Evolutionary conservation across 2,329 filamentous ascomycete genomes (phyloP).

Genomic region (Hypoxylon sp.): DNA sequence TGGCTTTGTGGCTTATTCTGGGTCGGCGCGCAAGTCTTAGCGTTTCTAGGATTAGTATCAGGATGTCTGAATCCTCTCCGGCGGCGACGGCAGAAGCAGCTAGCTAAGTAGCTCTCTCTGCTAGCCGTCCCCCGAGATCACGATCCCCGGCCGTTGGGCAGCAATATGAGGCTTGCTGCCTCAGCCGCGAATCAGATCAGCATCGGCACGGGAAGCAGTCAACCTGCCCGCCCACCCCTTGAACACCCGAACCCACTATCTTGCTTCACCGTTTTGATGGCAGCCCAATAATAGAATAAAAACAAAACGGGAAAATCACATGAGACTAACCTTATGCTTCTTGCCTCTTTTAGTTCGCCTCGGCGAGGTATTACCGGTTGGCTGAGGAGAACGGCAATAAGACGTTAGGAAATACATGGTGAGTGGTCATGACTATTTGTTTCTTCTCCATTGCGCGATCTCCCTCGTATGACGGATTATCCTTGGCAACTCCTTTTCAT

Average conservation of each 20-base stretch:
- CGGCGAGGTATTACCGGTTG: constrained; percentile 91
- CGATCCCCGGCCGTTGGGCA: constrained; percentile 55
- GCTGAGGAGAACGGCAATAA: constrained; percentile 91
- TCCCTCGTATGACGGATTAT: constrained; percentile 34
- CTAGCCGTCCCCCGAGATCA: constrained; percentile 27
- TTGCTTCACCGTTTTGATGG: neutral
- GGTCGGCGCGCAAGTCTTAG: constrained; percentile 38
- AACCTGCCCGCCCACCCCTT: constrained; percentile 20
- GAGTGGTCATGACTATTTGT: constrained; percentile 57
- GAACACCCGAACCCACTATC: constrained; percentile 9
- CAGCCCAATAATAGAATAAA: constrained; percentile 26
- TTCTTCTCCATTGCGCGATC: constrained; percentile 30
- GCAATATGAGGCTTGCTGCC: constrained; percentile 52
- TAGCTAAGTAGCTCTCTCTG: constrained; percentile 31
- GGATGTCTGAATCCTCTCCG: constrained; percentile 20
- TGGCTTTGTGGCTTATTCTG: constrained; percentile 41
- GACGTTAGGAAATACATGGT: constrained; percentile 95
- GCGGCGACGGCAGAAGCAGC: constrained; percentile 14
- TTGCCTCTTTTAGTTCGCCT: constrained; percentile 71
- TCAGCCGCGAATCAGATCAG: constrained; percentile 52
- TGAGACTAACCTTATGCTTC: constrained; percentile 62
- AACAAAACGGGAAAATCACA: constrained; percentile 52
- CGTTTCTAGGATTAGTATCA: constrained; percentile 25
- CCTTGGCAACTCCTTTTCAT: constrained; percentile 39
- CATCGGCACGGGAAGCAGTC: constrained; percentile 27